phyloP scores from a whole-genome alignment of 129 eudicot genomes.

The Dittrichia graveolens region DNA sequence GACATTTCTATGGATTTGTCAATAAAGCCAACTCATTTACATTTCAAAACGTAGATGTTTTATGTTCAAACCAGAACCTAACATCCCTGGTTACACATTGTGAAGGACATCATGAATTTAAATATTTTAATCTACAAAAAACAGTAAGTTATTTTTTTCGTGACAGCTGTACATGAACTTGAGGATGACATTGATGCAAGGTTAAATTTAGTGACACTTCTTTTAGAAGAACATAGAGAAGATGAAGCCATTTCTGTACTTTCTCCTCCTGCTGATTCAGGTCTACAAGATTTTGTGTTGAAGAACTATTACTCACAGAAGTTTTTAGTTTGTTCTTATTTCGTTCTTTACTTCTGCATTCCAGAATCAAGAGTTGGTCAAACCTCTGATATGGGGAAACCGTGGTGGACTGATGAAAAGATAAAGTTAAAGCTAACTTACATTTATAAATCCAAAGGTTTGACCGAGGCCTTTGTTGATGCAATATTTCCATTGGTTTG shows the following conservation, averaged over 20 bases:
- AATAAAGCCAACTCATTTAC: background rate
- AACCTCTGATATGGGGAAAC: constrained; percentile 40
- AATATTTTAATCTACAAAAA: background rate
- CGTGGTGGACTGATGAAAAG: constrained; percentile 75
- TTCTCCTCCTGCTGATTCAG: constrained; percentile 65
- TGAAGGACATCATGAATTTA: background rate
- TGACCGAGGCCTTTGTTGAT: constrained; percentile 64
- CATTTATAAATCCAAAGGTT: constrained; percentile 68
- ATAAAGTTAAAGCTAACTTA: constrained; percentile 71
- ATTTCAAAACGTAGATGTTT: background rate
- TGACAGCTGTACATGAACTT: constrained; percentile 60
- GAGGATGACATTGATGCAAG: constrained; percentile 69
- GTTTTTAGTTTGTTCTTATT: background rate
- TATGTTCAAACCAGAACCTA: background rate
- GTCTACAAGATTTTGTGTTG: constrained; percentile 35
- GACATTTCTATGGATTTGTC: background rate
- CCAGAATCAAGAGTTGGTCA: constrained; percentile 43
- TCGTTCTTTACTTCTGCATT: constrained; percentile 16
- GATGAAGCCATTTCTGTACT: constrained; percentile 84
- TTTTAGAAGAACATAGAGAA: constrained; percentile 64
- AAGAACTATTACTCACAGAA: constrained; percentile 5
- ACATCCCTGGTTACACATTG: background rate
- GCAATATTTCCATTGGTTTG: constrained; percentile 73
- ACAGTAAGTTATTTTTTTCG: background rate
- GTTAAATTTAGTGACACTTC: constrained; percentile 69